A percentile compares a stretch with the other conserved stretches of the same genome.
Evolutionary conservation across 2,329 filamentous ascomycete genomes (phyloP).

Genomic region (Phialophora macrospora): DNA sequence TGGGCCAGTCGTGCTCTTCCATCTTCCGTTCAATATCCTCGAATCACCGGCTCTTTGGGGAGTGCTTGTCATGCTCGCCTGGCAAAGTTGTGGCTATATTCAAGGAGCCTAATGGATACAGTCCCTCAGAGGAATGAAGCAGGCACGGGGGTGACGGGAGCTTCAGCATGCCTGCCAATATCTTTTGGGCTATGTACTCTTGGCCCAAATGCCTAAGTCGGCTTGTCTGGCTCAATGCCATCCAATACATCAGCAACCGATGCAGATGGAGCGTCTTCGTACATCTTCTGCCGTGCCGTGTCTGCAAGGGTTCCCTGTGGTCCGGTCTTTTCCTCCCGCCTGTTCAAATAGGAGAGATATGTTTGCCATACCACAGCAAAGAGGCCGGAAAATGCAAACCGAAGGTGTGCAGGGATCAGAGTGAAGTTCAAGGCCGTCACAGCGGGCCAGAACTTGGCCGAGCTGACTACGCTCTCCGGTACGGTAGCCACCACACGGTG

Average conservation of each 20-base stretch:
- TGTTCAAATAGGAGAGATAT: constrained; percentile 68
- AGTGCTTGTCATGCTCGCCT: no score
- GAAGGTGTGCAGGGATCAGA: constrained; percentile 76
- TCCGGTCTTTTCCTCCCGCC: constrained; percentile 36
- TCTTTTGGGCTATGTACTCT: no score
- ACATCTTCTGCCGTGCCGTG: constrained; percentile 27
- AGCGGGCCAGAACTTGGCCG: constrained; percentile 84
- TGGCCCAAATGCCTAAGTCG: background rate
- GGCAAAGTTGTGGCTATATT: no score
- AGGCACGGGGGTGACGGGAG: no score
- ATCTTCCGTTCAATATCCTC: no score
- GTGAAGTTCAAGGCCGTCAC: constrained; percentile 86
- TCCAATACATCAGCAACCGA: constrained; percentile 26
- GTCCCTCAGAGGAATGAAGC: no score
- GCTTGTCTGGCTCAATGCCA: constrained; percentile 15
- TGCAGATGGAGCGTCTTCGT: constrained; percentile 28
- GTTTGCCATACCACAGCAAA: constrained; percentile 91
- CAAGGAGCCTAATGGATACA: no score
- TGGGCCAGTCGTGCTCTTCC: no score
- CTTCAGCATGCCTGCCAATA: no score
- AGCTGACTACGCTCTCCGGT: constrained; percentile 75
- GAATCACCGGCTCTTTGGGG: no score
- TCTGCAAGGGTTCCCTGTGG: constrained; percentile 26
- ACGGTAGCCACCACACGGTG: constrained; percentile 76
- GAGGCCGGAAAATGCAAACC: constrained; percentile 77